Percentiles rank a stretch among this genome's conserved stretches.
These are phyloP conservation scores for Metroxylon sagu DNA, from an alignment of 176 grass and related monocot genomes.

Conservation along the genomic window DNA sequence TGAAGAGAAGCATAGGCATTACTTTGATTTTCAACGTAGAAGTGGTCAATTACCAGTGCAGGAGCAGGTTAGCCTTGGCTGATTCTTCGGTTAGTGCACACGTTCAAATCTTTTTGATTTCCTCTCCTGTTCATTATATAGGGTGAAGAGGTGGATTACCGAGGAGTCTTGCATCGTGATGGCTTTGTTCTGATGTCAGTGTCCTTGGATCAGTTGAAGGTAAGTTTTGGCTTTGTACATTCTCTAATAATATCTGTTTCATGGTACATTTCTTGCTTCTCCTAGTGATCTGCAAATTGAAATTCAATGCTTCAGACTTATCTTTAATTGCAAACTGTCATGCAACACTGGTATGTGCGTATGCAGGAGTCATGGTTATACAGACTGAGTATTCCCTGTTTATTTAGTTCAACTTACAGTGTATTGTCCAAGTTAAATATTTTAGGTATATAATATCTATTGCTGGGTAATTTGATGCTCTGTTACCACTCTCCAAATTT, in stretches of 20 bases:
- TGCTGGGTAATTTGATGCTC: too few relatives aligned
- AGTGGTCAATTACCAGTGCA: conserved; percentile 88
- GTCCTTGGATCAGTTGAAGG: conserved; percentile 79
- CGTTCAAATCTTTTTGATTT: conserved; percentile 17
- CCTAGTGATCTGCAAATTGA: too few relatives aligned
- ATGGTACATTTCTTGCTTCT: too few relatives aligned
- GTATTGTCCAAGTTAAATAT: neutral
- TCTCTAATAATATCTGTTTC: too few relatives aligned
- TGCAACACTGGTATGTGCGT: too few relatives aligned
- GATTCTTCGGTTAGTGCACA: conserved; percentile 3
- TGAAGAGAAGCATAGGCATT: conserved; percentile 89
- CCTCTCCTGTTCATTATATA: conserved; percentile 20
- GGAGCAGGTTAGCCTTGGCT: conserved; percentile 58
- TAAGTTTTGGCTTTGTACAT: conserved; percentile 12
- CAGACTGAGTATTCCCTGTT: neutral
- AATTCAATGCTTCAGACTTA: too few relatives aligned
- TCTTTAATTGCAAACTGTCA: too few relatives aligned
- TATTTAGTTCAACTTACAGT: neutral
- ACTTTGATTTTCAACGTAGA: conserved; percentile 91
- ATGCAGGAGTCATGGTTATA: too few relatives aligned
- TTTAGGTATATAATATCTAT: too few relatives aligned
- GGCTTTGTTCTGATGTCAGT: conserved; percentile 97
- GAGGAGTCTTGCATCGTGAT: conserved; percentile 91
- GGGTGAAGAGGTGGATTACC: conserved; percentile 93
- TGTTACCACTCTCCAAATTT: too few relatives aligned